phyloP scores from a whole-genome alignment of 352 stramenopile genomes.

The Pilasporangium apinafurcum region DNA sequence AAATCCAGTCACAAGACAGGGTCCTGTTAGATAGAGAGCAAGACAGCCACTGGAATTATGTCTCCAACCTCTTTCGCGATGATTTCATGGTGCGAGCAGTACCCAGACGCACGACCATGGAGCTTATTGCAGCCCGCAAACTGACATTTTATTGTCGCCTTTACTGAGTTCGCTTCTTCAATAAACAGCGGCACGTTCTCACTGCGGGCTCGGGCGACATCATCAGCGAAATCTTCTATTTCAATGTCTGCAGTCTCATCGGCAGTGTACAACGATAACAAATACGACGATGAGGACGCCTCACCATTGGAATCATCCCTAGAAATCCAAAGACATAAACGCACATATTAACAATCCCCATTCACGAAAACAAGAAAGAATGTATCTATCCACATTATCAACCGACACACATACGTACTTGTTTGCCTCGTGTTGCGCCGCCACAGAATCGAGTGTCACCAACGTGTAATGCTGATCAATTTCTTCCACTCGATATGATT shows the following conservation, averaged over 20 bases:
- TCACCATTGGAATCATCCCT: constrained; percentile 3
- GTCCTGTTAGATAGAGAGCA: background rate
- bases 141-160: constrained; percentile 28
- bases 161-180: constrained; percentile 32
- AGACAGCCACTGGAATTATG: too few relatives aligned
- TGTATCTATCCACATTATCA: constrained; percentile 2
- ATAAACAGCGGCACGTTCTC: constrained; percentile 41
- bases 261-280: constrained; percentile 70
- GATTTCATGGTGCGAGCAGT: constrained; percentile 74
- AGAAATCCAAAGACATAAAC: background rate
- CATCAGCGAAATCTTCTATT: constrained; percentile 46
- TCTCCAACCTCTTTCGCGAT: constrained; percentile 46
- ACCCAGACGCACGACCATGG: constrained; percentile 61
- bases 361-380: constrained; percentile 1
- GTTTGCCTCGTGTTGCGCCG: constrained; percentile 43
- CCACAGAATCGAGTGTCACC: constrained; percentile 64
- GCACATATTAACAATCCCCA: too few relatives aligned
- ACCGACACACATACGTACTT: constrained; percentile 19
- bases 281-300: constrained; percentile 52
- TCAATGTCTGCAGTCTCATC: constrained; percentile 80
- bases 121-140: constrained; percentile 51
- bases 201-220: constrained; percentile 26
- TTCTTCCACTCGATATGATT: constrained; percentile 74
- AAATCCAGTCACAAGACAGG: background rate
- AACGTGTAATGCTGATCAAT: constrained; percentile 81